Evolutionary conservation across 768 basidiomycete species (phyloP).

Genomic region (Galerina sulciceps): DNA sequence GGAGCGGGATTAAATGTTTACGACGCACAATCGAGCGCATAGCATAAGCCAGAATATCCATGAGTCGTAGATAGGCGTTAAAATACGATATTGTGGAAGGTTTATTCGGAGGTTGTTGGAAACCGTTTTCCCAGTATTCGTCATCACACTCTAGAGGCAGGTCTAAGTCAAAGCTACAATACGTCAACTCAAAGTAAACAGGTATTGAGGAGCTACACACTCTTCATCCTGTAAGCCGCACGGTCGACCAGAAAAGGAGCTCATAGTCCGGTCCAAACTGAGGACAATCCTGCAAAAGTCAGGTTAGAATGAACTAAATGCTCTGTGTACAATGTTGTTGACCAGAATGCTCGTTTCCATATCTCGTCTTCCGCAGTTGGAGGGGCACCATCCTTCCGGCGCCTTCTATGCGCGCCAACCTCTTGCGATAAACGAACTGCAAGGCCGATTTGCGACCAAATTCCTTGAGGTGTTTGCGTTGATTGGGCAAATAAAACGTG

Average conservation of each 20-base stretch:
- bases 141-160: constrained; percentile 66
- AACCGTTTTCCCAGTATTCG: constrained; percentile 72
- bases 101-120: constrained; percentile 65
- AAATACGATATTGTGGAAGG: constrained; percentile 62
- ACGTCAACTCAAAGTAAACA: neutral
- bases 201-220: constrained; percentile 28
- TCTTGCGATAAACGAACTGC: constrained; percentile 78
- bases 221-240: constrained; percentile 78
- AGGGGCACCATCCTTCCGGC: constrained; percentile 28
- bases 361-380: constrained; percentile 67
- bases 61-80: constrained; percentile 57
- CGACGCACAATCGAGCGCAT: constrained; percentile 54
- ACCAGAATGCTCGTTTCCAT: constrained; percentile 76
- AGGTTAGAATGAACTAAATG: neutral
- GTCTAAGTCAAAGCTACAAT: constrained; percentile 70
- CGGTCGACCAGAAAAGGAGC: constrained; percentile 65
- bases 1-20: neutral
- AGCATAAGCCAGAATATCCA: constrained; percentile 62
- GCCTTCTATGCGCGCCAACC: constrained; percentile 65
- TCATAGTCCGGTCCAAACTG: constrained; percentile 48
- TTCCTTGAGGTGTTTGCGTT: constrained; percentile 51
- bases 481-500: constrained; percentile 52
- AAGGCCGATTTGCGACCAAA: constrained; percentile 68
- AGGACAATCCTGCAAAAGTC: constrained; percentile 48
- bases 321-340: neutral